Conservation (phyloP, 805 yeast species). For the Kodamaea leandrae region DNA sequence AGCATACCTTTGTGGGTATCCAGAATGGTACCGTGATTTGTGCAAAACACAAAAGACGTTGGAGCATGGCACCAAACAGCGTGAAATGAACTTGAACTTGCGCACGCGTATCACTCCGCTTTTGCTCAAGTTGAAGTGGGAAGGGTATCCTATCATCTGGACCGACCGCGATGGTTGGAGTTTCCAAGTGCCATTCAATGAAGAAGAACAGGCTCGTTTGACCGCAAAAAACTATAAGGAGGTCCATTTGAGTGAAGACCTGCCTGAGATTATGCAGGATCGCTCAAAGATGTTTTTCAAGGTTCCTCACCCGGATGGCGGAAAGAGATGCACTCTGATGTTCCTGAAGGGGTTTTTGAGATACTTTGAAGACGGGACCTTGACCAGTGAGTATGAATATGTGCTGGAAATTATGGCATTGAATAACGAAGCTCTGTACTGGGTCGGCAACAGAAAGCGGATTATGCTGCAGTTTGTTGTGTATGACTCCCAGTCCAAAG, state of each 20-base stretch:
- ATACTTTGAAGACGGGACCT: slow-evolving; percentile 67
- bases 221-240: slow-evolving; percentile 39
- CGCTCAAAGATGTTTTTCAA: slow-evolving; percentile 45
- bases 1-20: slow-evolving; percentile 79
- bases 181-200: slow-evolving; percentile 55
- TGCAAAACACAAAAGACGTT: slow-evolving; percentile 29
- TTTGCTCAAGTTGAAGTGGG: slow-evolving; percentile 78
- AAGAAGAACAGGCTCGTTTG: slow-evolving; percentile 27
- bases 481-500: slow-evolving; percentile 24
- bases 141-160: slow-evolving; percentile 81
- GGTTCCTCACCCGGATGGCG: slow-evolving; percentile 88
- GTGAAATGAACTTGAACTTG: slow-evolving; percentile 58
- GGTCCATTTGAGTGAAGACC: slow-evolving; percentile 17
- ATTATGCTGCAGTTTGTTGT: slow-evolving; percentile 85
- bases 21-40: slow-evolving; percentile 83
- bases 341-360: slow-evolving; percentile 73
- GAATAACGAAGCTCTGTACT: slow-evolving; percentile 80
- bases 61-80: slow-evolving; percentile 31
- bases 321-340: slow-evolving; percentile 70
- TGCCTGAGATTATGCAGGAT: not conserved
- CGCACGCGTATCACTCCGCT: slow-evolving; percentile 76
- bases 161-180: slow-evolving; percentile 83
- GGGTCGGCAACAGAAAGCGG: slow-evolving; percentile 89
- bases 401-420: slow-evolving; percentile 79
- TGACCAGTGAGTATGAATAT: slow-evolving; percentile 66